Conservation (phyloP, 2,329 filamentous ascomycete species). For the Hysterium pulicare region DNA sequence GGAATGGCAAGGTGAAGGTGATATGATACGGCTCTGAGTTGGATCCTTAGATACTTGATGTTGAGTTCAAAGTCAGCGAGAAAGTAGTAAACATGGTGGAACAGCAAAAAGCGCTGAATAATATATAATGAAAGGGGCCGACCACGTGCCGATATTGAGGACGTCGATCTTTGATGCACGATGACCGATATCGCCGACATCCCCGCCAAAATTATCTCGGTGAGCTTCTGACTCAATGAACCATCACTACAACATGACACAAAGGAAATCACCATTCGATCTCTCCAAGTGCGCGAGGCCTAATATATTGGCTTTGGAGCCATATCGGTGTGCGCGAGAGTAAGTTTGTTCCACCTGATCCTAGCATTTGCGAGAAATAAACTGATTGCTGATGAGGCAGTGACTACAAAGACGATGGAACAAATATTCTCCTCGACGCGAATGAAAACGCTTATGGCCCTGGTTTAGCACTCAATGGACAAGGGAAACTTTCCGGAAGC, state of each 20-base stretch:
- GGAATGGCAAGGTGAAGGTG: no score
- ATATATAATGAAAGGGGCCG: no score
- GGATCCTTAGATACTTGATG: no score
- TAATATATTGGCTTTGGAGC: constrained; percentile 46
- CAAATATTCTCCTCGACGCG: constrained; percentile 91
- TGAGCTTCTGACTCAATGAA: constrained; percentile 1
- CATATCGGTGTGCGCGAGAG: constrained; percentile 48
- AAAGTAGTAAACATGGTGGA: no score
- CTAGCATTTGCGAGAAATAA: constrained; percentile 2
- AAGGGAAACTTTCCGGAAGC: constrained; percentile 48
- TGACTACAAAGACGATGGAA: constrained; percentile 98
- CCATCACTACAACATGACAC: constrained; percentile 6
- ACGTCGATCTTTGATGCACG: no score
- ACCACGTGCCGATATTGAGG: no score
- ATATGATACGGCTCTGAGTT: no score
- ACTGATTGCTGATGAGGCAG: constrained; percentile 47
- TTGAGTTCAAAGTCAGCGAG: no score
- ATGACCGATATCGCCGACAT: no score
- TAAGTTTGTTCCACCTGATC: constrained; percentile 20
- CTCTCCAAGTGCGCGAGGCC: constrained; percentile 45
- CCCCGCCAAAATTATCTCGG: constrained; percentile 2
- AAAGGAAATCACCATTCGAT: constrained; percentile 35
- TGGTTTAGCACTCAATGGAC: constrained; percentile 56
- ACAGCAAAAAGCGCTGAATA: no score
- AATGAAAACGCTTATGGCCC: constrained; percentile 98